A percentile compares a stretch with the other conserved stretches of the same genome.
Evolutionary conservation across 129 eudicot species (phyloP).

Genomic region (Glebionis coronaria): DNA sequence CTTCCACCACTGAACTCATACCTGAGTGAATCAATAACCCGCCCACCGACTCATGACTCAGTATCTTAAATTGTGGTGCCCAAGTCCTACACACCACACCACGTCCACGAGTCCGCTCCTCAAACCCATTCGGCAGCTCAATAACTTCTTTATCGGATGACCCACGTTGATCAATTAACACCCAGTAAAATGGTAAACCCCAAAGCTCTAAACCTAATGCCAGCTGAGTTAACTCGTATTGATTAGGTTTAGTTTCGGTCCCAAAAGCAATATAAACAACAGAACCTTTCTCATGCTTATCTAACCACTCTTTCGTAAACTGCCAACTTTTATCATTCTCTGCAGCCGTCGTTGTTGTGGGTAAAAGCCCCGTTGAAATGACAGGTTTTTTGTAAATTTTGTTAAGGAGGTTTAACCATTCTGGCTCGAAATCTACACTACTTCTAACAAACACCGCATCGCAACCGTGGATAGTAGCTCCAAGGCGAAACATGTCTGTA

Average conservation of each 20-base stretch:
- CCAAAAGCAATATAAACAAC: conserved; percentile 43
- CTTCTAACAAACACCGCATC: not conserved
- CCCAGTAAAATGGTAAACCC: conserved; percentile 28
- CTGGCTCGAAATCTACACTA: conserved; percentile 3
- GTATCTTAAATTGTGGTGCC: conserved; percentile 35
- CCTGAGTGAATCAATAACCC: conserved; percentile 33
- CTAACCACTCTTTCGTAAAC: conserved; percentile 20
- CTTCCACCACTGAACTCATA: conserved; percentile 25
- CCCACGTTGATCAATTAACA: conserved; percentile 25
- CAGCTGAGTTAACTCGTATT: conserved; percentile 38
- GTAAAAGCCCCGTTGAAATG: not conserved
- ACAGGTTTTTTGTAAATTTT: not conserved
- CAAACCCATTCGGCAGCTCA: conserved; percentile 33
- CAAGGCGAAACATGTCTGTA: not conserved
- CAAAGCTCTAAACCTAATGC: conserved; percentile 38
- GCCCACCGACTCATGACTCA: conserved; percentile 39
- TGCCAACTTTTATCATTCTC: not conserved
- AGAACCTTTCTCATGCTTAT: conserved; percentile 22
- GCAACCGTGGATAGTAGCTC: not conserved
- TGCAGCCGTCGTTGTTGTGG: not conserved
- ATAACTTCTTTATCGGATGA: conserved; percentile 18
- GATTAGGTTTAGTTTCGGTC: conserved; percentile 37
- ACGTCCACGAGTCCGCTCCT: conserved; percentile 24
- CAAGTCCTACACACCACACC: conserved; percentile 32
- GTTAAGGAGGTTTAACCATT: not conserved